Base-by-base conservation (phyloP, 441 rosid species). In the Daphne laureola region DNA sequence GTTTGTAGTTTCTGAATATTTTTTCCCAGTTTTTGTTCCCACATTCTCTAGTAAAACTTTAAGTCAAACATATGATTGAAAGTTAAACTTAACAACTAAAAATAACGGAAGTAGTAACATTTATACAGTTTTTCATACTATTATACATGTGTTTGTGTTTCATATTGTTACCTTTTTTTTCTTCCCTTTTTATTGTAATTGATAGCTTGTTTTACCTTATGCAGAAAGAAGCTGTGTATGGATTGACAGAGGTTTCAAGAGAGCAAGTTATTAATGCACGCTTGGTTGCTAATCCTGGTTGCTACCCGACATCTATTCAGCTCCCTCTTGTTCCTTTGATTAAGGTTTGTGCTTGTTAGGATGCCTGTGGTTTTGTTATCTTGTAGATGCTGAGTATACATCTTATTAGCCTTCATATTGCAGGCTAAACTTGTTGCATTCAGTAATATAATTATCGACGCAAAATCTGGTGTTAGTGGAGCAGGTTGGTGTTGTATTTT, bases 381-480 rank as follows among this genome's bases (percentile, higher is more conserved):
- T 36, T 15, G 26, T 49, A 16, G 25, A 46, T 36, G 17, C 46
- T 60, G 25, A 13, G 38, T 63, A 4, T 46, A 47, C 27, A 63
- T 54, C 67, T 62, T 2, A 62, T 55, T 60, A 45, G 21, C 44
- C 31, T 69, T 65, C 12, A 4, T 31, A 38, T 61, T 67, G 61
- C 83, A 90, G 98, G 87, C 78, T 60, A 84, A 82, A 62, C 89
- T 90, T 55, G 82, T 90, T 67, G 79, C 73, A 65, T 48, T 47
- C 58, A 64, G 67, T 66, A 80, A 79, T 73, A 79, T 93, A 13
- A 87, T 93, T 49, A 78, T 87, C 14, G 99, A 93, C 15, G 55
- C 99, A 42, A 93, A 93, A 77, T 93, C 97, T 67, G 99, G 97
- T 36, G 97, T 77, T 55, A 93, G 97, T 62, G 96, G 97, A 64